Percentiles rank a stretch among this genome's conserved stretches.
Conservation (phyloP, 2,329 filamentous ascomycete species). For the Cryphonectria japonica region DNA sequence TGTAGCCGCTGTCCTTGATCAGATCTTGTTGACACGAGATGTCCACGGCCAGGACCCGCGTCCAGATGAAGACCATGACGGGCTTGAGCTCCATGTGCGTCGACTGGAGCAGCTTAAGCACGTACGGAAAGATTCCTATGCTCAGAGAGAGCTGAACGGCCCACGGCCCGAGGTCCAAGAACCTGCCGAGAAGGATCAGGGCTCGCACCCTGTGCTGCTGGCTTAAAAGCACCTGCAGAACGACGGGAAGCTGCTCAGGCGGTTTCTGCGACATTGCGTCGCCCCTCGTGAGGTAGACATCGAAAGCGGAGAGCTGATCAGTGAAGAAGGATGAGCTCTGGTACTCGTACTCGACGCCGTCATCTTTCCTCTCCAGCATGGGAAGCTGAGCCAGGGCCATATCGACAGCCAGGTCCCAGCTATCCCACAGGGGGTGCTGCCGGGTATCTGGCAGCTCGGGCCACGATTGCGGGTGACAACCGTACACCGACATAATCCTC, state of each 20-base stretch:
- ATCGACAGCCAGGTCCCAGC: slow-evolving; percentile 96
- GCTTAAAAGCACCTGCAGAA: slow-evolving; percentile 92
- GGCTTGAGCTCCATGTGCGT: slow-evolving; percentile 93
- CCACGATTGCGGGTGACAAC: slow-evolving; percentile 91
- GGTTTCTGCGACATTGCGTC: slow-evolving; percentile 81
- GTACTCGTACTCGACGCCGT: slow-evolving; percentile 82
- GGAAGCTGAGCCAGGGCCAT: slow-evolving; percentile 91
- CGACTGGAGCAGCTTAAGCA: slow-evolving; percentile 94
- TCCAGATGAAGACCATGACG: slow-evolving; percentile 99
- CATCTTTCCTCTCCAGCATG: slow-evolving; percentile 79
- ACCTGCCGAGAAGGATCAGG: slow-evolving; percentile 87
- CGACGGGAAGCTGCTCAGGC: slow-evolving; percentile 93
- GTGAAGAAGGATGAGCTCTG: slow-evolving; percentile 95
- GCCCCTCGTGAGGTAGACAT: slow-evolving; percentile 86
- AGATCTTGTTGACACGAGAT: slow-evolving; percentile 91
- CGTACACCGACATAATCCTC: slow-evolving; percentile 93
- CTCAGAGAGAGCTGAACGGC: slow-evolving; percentile 97
- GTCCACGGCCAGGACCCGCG: slow-evolving; percentile 91
- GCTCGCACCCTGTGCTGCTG: slow-evolving; percentile 92
- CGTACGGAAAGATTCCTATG: slow-evolving; percentile 98
- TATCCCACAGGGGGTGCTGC: slow-evolving; percentile 93
- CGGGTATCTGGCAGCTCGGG: slow-evolving; percentile 93
- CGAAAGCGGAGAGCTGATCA: slow-evolving; percentile 95
- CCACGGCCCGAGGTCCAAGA: slow-evolving; percentile 95
- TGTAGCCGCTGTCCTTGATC: slow-evolving; percentile 95